Base-by-base conservation (phyloP, 768 basidiomycete species). In the Chalciporus pseudorubinellus region DNA sequence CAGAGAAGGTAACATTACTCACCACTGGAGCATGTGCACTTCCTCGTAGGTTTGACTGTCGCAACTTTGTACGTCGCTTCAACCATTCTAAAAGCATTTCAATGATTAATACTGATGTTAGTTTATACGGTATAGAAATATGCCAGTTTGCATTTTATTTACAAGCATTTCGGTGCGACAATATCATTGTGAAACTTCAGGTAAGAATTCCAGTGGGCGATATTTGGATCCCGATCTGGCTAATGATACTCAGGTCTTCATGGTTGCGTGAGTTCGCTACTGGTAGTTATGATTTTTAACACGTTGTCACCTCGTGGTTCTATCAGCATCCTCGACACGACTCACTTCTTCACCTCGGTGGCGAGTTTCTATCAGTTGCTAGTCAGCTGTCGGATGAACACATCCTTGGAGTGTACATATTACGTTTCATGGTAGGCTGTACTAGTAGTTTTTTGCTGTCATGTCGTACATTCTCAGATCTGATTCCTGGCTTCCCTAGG, bases 111-210 rank as follows among this genome's bases (percentile, higher is more conserved):
- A 16, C 22, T 24, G 6, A 22, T 44, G 38, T 21, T 22, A 51
- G 56, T 33, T 16, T 51, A 21, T 58, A 52, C 6, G 50, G 53
- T 2, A 14, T 56, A 22, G 49, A 41, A 26, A 21, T 51, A n/a
- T 48, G 43, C 39, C 56, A 58, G 44, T 51, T 58, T 39, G 29
- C 22, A 39, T 51, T 48, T 33, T 57, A 51, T 43, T 19, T 44
- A 21, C 33, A 10, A 39, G 39, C 46, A 0, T 57, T 57, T 51
- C 43, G 6, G 8, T 6, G 12, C 11, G 56, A 51, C 43, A 22
- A 41, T 9, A 8, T 21, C 46, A n/a, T 31, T 9, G 20, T 20
- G 19, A 56, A 48, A 28, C 19, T 56, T n/a, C 56, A 18, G 33
- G 56, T 51, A 24, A 41, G 22, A 2, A 36, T 28, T 22, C n/a